Evolutionary conservation across 805 yeast genomes (phyloP).

Genomic region (Lachancea dasiensis): DNA sequence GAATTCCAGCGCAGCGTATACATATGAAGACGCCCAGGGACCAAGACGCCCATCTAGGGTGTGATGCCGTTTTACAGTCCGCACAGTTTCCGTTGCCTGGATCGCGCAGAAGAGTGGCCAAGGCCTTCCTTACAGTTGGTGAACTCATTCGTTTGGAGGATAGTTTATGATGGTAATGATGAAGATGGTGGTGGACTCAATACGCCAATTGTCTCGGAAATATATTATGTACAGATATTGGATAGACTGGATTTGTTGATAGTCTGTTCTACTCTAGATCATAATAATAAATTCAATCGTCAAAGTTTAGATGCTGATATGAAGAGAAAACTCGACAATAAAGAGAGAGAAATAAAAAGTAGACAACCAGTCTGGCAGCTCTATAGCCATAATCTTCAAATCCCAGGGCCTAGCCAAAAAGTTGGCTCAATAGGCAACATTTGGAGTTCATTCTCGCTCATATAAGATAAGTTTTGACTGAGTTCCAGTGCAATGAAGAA

Average conservation of each 20-base stretch:
- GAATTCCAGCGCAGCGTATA: slow-evolving; percentile 93
- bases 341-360: neutral
- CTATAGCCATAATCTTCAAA: no score
- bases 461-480: neutral
- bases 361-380: no score
- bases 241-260: no score
- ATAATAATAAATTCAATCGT: no score
- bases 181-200: no score
- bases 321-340: no score
- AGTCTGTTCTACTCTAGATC: no score
- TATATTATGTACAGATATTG: no score
- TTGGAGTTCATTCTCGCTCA: neutral
- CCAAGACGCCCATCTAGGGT: slow-evolving; percentile 99
- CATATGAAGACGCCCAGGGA: slow-evolving; percentile 88
- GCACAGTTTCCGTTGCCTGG: slow-evolving; percentile 76
- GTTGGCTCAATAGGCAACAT: neutral
- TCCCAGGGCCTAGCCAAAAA: neutral
- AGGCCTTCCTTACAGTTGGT: slow-evolving; percentile 40
- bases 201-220: no score
- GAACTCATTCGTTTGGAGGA: slow-evolving; percentile 34
- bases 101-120: slow-evolving; percentile 70
- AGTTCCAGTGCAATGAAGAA: neutral
- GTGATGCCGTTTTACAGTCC: slow-evolving; percentile 83
- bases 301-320: no score
- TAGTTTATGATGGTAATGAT: neutral